phyloP scores from a whole-genome alignment of 2,329 filamentous ascomycete genomes.

The Diaporthe vexans region DNA sequence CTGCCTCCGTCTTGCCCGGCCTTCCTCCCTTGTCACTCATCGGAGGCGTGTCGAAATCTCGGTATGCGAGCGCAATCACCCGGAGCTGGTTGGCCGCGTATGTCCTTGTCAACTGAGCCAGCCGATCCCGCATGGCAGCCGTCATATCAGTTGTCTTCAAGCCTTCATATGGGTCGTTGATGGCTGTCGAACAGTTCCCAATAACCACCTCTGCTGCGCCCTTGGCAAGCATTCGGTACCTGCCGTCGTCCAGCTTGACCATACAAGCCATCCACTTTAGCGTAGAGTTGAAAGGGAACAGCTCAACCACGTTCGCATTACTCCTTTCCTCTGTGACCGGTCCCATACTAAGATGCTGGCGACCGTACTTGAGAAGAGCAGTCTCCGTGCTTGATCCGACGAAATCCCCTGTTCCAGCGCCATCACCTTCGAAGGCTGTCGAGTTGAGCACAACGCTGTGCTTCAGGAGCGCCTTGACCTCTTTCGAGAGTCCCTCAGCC shows the following conservation, averaged over 20 bases:
- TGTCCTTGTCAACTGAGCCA: not conserved
- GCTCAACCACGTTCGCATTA: constrained; percentile 65
- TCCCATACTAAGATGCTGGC: constrained; percentile 75
- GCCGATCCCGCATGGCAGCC: not conserved
- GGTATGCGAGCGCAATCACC: constrained; percentile 74
- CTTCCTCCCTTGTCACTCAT: constrained; percentile 70
- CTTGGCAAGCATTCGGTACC: constrained; percentile 69
- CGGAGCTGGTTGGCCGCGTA: constrained; percentile 38
- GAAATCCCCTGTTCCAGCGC: constrained; percentile 71
- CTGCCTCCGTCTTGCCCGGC: constrained; percentile 57
- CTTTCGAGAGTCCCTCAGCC: constrained; percentile 49
- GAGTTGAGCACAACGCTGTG: constrained; percentile 71
- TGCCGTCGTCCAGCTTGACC: constrained; percentile 65
- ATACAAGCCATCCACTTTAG: constrained; percentile 80
- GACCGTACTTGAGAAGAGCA: constrained; percentile 78
- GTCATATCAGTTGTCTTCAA: constrained; percentile 9
- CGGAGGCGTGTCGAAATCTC: constrained; percentile 77
- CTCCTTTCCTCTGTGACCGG: constrained; percentile 72
- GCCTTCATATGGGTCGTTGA: constrained; percentile 45
- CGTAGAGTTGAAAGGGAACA: constrained; percentile 53
- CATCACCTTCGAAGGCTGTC: constrained; percentile 77
- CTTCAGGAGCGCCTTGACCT: constrained; percentile 55
- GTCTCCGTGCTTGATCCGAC: constrained; percentile 85
- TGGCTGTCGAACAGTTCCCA: constrained; percentile 57
- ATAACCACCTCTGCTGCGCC: constrained; percentile 66